These are phyloP conservation scores for Chrysophaeum taylorii DNA, from an alignment of 352 stramenopile species.

Conservation along the genomic window DNA sequence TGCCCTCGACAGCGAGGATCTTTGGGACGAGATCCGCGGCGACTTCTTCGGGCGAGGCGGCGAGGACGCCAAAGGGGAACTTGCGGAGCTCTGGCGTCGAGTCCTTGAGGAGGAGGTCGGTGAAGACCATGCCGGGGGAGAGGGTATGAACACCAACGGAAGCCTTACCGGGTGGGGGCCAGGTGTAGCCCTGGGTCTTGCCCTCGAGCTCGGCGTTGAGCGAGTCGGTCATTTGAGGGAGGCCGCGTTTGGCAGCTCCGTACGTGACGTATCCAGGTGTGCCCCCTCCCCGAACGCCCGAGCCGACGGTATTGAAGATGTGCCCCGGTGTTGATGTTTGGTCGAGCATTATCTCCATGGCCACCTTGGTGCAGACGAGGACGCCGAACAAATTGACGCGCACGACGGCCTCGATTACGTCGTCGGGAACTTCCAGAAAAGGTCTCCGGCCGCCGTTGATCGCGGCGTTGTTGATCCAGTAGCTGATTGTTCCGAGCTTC, in stretches of 20 bases:
- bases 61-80: conserved; percentile 59
- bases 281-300: conserved; percentile 53
- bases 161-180: conserved; percentile 20
- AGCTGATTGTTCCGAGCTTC: conserved; percentile 52
- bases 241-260: conserved; percentile 53
- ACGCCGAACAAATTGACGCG: conserved; percentile 57
- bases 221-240: conserved; percentile 53
- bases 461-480: conserved; percentile 63
- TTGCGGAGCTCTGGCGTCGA: conserved; percentile 58
- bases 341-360: conserved; percentile 55
- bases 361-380: conserved; percentile 54
- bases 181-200: conserved; percentile 50
- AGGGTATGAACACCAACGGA: conserved; percentile 53
- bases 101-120: conserved; percentile 53
- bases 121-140: conserved; percentile 62
- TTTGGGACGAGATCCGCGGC: conserved; percentile 56
- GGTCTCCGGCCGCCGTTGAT: conserved; percentile 52
- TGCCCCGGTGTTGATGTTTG: conserved; percentile 41
- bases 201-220: conserved; percentile 55
- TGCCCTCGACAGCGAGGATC: conserved; percentile 40
- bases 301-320: conserved; percentile 61
- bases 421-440: conserved; percentile 45
- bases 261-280: conserved; percentile 61
- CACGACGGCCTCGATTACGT: conserved; percentile 52
- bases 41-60: conserved; percentile 38